Evolutionary conservation across 176 grass and related monocot species (phyloP), one percentile per base, ranked within the genome.

Genomic region (Ensete glaucum): DNA sequence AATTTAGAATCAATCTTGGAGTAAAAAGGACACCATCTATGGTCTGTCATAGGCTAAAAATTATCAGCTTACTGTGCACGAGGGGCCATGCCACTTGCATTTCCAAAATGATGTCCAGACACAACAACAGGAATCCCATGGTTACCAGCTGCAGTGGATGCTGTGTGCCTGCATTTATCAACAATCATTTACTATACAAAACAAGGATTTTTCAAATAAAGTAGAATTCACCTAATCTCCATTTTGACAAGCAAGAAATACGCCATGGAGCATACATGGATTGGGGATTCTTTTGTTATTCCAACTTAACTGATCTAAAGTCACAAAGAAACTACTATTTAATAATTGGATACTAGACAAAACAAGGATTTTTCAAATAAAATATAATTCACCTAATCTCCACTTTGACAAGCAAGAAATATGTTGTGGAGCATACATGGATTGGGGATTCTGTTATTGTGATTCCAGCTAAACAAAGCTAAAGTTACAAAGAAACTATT

Each of bases 81-180:
- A 99, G 95, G 95, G 73, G 95, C 95, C 95, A 99, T 99, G 76
- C 95, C 95, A 72, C 95, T 99, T 79, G 95, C 95, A 87, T 93
- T 83, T 66, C 95, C 95, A 72, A 91, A 99, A 82, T 87, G 68
- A 91, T 99, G 95, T 14, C 88, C 95, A 71, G 90, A 81, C 13
- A 99, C 95, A 82, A 87, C 81, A 78, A 89, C 95, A 71, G 90
- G 84, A 83, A 99, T 82, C 64, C 95, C 90, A 77, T 99, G 82
- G 87, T 99, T 99, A 67, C 95, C 95, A 72, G 95, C 90, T 25
- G 88, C 90, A 73, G 94, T 99, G 10, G 95, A 99, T 68, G 90
- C 90, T 66, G 95, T 99, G 79, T 99, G 95, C 60, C 95, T 99
- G 75, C 65, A 87, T 73, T 8, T 23, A 58, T 17, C 23, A 11